Base-by-base conservation (phyloP, 148 eudicot genomes). In the Nepenthes gracilis region DNA sequence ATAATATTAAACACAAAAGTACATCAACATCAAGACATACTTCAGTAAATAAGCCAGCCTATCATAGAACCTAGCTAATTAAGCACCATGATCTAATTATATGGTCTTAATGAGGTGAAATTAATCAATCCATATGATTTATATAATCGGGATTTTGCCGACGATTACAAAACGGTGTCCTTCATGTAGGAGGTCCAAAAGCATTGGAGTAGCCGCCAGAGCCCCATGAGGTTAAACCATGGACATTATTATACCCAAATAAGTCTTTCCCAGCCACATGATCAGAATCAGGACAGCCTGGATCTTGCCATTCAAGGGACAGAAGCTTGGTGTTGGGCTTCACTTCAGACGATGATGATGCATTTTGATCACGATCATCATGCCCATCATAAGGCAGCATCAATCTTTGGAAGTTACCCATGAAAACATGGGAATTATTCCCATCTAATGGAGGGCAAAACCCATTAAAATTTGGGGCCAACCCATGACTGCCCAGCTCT, bases 271-370 rank as follows among this genome's bases (percentile, higher is more conserved):
- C 71, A 9, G 71, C 68, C 66, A 54, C 70, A 70, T 45, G 35
- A 9, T 52, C 43, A 12, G 45, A 36, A 3, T 23, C 48, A 32
- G 66, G 48, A 65, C 76, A 71, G 36, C 71, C 77, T 50, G 80
- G 88, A 61, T 90, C 89, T 64, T 82, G 85, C 95, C 97, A 86
- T 71, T 87, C 88, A 59, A 85, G 84, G 36, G 88, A 74, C 79
- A 84, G 72, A 56, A 85, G 73, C 78, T 77, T 86, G n/a, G 92
- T 72, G 67, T 67, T 83, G 53, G 97, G 97, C 65, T 90, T 90
- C n/a, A 82, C 79, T 68, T 90, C 97, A 43, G 23, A 23, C 45
- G 8, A 3, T 40, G 72, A 8, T 5, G 70, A 55, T 45, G 43
- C 69, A 67, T 35, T 62, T 37, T 75, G 79, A 53, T 76, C 61